A percentile compares a stretch with the other conserved stretches of the same genome.
Evolutionary conservation across 2,329 filamentous ascomycete species (phyloP).

Genomic region (Bipolaris cookei): DNA sequence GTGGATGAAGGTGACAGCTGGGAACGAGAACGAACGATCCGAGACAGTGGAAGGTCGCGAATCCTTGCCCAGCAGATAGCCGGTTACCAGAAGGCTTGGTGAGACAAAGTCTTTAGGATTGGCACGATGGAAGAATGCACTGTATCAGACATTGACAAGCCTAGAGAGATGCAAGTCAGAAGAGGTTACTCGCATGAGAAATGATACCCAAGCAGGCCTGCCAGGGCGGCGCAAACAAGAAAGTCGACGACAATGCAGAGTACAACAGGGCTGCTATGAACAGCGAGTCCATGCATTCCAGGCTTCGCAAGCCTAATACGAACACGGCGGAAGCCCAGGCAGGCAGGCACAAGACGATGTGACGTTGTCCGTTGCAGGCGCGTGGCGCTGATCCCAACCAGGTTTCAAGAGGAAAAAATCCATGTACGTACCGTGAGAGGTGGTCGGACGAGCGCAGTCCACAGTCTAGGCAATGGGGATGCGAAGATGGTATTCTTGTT

Average conservation of each 20-base stretch:
- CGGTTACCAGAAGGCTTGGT: slow-evolving; percentile 26
- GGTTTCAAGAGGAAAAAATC: slow-evolving; percentile 41
- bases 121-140: slow-evolving; percentile 7
- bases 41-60: slow-evolving; percentile 29
- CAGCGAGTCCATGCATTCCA: slow-evolving; percentile 5
- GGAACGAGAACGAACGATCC: slow-evolving; percentile 22
- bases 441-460: slow-evolving; percentile 31
- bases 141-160: slow-evolving; percentile 34
- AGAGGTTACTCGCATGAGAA: slow-evolving; percentile 36
- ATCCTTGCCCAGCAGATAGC: slow-evolving; percentile 36
- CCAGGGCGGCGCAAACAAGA: slow-evolving; percentile 26
- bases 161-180: slow-evolving; percentile 37
- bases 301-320: slow-evolving; percentile 11
- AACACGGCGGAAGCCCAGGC: slow-evolving; percentile 21
- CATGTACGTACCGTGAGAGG: slow-evolving; percentile 52
- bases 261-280: slow-evolving; percentile 17
- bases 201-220: slow-evolving; percentile 28
- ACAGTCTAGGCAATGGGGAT: slow-evolving; percentile 22
- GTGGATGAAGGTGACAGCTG: slow-evolving; percentile 22
- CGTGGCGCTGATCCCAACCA: slow-evolving; percentile 35
- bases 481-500: slow-evolving; percentile 6
- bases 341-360: slow-evolving; percentile 31
- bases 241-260: slow-evolving; percentile 26
- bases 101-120: slow-evolving; percentile 23
- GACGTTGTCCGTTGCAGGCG: slow-evolving; percentile 44